Base-by-base conservation (phyloP, 768 basidiomycete species). In the Termitomyces sp. region DNA sequence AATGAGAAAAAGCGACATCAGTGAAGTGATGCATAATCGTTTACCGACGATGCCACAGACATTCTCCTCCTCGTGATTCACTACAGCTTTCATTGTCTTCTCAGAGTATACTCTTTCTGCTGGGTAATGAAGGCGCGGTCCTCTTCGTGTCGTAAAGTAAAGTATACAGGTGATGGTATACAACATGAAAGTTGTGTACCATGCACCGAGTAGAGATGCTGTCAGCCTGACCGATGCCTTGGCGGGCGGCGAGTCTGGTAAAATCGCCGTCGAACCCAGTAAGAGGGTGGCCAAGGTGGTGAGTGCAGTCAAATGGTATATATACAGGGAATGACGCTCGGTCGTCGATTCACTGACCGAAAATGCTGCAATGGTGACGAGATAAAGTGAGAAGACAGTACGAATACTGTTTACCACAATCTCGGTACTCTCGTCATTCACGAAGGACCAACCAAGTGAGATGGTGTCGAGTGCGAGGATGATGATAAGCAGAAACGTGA, bases 71-170 rank as follows among this genome's bases (percentile, higher is more conserved):
- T 81, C 80, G n/a, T 69, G 70, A 57, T 86, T 88, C 6, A 87
- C 88, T 41, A 79, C 76, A 3, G 75, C 68, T 55, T 77, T 73
- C 36, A 90, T 74, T 0, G 77, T 82, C 70, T 91, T 92, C 50
- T 86, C 79, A 0, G 88, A 83, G 67, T 94, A 94, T 36, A 95
- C 86, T 11, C 72, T 71, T 56, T 85, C 79, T n/a, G 85, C 74
- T 1, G 90, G 87, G 65, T 83, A 91, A 66, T 92, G 82, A 5
- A 95, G 74, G 9, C 77, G 72, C 0, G 94, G 94, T 0, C 93
- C 93, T 38, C 80, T 75, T 2, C 88, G 88, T 1, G 85, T 87
- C n/a, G 86, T 76, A 41, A 76, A 70, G 8, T 70, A 69, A 9
- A 73, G 49, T 36, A 73, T 56, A 55, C 73, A 74, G 2, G 78